A percentile compares a stretch with the other conserved stretches of the same genome.
These are phyloP conservation scores for Tanacetum coccineum DNA, from an alignment of 129 eudicot species.

Conservation along the genomic window DNA sequence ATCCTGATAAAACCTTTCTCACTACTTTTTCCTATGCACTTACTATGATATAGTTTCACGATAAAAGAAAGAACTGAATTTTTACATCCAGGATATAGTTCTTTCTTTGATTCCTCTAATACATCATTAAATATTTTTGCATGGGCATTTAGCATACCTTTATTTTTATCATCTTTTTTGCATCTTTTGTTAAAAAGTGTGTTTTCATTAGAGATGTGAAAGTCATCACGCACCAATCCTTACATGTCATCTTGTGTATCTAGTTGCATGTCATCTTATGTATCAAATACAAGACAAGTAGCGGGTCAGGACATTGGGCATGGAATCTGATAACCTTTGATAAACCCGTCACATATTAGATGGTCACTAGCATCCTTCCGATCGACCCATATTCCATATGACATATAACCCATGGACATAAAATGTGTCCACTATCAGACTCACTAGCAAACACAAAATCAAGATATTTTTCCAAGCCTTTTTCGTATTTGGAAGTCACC, in stretches of 20 bases:
- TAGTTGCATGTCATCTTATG: neutral
- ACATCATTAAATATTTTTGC: constrained; percentile 13
- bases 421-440: neutral
- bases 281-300: neutral
- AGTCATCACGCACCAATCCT: constrained; percentile 6
- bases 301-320: neutral
- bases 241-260: constrained; percentile 2
- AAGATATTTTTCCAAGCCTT: constrained; percentile 12
- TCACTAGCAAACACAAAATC: constrained; percentile 13
- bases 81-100: constrained; percentile 28
- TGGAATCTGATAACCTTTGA: neutral
- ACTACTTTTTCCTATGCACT: neutral
- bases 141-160: neutral
- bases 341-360: constrained; percentile 5
- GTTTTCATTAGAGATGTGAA: neutral
- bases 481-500: constrained; percentile 7
- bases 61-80: constrained; percentile 12
- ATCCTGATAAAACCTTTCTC: constrained; percentile 1
- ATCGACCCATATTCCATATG: neutral
- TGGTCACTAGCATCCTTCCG: neutral
- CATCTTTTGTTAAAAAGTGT: neutral
- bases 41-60: constrained; percentile 1
- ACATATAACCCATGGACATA: constrained; percentile 1
- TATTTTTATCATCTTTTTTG: neutral
- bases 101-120: constrained; percentile 22